Conservation (phyloP, 345 rosid species). For the Reutealis trisperma region DNA sequence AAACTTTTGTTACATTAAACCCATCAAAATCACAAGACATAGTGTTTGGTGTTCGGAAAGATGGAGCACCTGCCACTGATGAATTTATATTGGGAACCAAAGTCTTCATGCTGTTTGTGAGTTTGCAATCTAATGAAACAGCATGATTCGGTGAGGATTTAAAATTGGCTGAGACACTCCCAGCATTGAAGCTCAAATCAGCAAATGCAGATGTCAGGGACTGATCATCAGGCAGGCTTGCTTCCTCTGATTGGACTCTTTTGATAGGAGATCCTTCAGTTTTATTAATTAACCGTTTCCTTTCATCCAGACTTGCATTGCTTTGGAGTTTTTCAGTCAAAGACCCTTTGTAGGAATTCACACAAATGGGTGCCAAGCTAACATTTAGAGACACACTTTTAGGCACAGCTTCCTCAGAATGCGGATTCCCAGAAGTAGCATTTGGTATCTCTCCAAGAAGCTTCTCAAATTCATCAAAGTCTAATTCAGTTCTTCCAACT, state of each 20-base stretch:
- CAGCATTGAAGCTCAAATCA: conserved; percentile 39
- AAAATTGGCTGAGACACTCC: conserved; percentile 28
- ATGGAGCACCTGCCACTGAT: conserved; percentile 34
- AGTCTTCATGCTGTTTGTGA: conserved; percentile 30
- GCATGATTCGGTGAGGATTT: conserved; percentile 26
- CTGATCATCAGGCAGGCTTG: conserved; percentile 55
- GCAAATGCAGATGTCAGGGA: conserved; percentile 57
- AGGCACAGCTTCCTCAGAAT: conserved; percentile 42
- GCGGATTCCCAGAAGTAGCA: conserved; percentile 58
- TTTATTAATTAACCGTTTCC: conserved; percentile 24
- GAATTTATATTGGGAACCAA: conserved; percentile 30
- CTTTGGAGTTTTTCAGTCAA: conserved; percentile 33
- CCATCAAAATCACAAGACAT: conserved; percentile 40
- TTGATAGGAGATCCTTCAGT: conserved; percentile 35
- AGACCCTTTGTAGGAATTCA: conserved; percentile 42
- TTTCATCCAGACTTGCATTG: conserved; percentile 31
- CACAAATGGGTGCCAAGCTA: conserved; percentile 30
- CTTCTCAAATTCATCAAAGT: conserved; percentile 73
- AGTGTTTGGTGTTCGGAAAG: conserved; percentile 36
- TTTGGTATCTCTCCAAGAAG: conserved; percentile 82
- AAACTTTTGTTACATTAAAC: conserved; percentile 35
- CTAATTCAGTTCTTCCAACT: conserved; percentile 50
- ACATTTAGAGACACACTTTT: conserved; percentile 29
- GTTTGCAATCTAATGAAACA: conserved; percentile 32
- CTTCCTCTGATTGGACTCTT: conserved; percentile 35